Evolutionary conservation across 2,329 filamentous ascomycete species (phyloP).

Genomic region (Xylaria sp.): DNA sequence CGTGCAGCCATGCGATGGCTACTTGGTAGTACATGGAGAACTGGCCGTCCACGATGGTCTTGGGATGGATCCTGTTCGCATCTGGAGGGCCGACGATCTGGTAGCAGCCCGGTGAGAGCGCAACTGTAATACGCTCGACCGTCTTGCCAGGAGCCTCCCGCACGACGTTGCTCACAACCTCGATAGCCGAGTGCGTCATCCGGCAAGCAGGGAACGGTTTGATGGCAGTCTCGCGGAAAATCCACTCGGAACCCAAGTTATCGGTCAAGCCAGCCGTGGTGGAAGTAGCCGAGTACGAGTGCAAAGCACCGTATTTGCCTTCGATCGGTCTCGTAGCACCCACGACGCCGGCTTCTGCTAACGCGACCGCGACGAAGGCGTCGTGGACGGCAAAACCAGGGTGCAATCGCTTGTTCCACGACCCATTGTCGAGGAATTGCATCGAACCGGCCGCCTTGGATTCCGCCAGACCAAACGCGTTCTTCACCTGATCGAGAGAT

Average conservation of each 20-base stretch:
- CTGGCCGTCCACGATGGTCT: constrained; percentile 47
- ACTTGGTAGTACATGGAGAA: constrained; percentile 49
- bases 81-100: constrained; percentile 41
- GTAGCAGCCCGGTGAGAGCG: constrained; percentile 40
- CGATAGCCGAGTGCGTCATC: constrained; percentile 48
- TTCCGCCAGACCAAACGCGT: constrained; percentile 44
- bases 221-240: constrained; percentile 43
- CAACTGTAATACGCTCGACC: constrained; percentile 39
- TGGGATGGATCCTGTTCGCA: constrained; percentile 44
- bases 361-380: constrained; percentile 43
- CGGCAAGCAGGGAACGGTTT: constrained; percentile 46
- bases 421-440: constrained; percentile 48
- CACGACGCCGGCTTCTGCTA: constrained; percentile 44
- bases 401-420: constrained; percentile 48
- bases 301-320: constrained; percentile 43
- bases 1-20: constrained; percentile 45
- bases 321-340: constrained; percentile 43
- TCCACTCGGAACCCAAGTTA: constrained; percentile 41
- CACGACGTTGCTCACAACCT: constrained; percentile 40
- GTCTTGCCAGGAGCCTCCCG: constrained; percentile 20
- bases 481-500: constrained; percentile 33
- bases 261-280: constrained; percentile 35
- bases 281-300: constrained; percentile 40
- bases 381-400: constrained; percentile 47
- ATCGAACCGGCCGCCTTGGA: constrained; percentile 47